Evolutionary conservation across 257 asterid genomes (phyloP), one percentile per base, ranked within the genome.

Genomic region (Rubia yunnanensis): DNA sequence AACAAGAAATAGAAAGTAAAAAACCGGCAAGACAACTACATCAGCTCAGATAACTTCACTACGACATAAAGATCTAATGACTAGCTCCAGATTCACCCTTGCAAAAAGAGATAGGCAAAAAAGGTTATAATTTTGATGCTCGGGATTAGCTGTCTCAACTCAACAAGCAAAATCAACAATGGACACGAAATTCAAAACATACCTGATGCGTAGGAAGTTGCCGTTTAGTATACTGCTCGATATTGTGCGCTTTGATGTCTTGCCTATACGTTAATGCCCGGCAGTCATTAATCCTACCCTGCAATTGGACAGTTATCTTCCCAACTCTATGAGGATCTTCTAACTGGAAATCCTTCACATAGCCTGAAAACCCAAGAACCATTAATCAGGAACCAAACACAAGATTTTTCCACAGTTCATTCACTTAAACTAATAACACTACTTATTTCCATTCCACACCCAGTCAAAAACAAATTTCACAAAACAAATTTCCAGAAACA

Each of bases 141-240:
- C 28, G 14, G 30, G 15, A n/a, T 65, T 3, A 17, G 24, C 22
- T 15, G 62, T 28, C 35, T 11, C 48, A 39, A n/a, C 22, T 1
- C 6, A 53, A 61, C 32, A 63, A 70, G 41, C 15, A 61, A 13
- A 65, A 67, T 44, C 20, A 11, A 62, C n/a, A 26, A 55, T 49
- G 30, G 30, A 23, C 17, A 7, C 14, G 62, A 75, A 41, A 36
- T n/a, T 55, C 6, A 24, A 61, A 17, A 54, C 64, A 64, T 36
- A 94, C 99, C 95, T 94, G 97, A 59, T 70, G 99, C 0, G 99
- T 94, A 32, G 99, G 97, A 76, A 94, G 92, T 26, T 77, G 59
- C 34, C 87, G 82, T 20, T 86, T 79, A 71, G 84, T 88, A 81
- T 84, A 90, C 11, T 69, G 62, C 72, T 83, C 84, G 41, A 94